A percentile compares a stretch with the other conserved stretches of the same genome.
Evolutionary conservation across 345 rosid species (phyloP).

Genomic region (Physaria fendleri): DNA sequence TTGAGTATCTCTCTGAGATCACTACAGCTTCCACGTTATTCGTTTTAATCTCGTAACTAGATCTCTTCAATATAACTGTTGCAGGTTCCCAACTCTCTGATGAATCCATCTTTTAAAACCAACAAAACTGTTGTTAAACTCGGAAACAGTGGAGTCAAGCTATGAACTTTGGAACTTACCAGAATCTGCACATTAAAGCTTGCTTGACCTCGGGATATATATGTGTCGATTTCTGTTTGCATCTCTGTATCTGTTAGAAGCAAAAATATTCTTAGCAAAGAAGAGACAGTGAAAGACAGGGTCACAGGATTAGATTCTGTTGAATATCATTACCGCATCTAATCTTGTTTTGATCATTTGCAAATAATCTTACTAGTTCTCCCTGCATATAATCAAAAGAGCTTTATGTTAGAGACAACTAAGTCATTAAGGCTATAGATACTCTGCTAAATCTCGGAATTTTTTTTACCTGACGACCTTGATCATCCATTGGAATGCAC

Average conservation of each 20-base stretch:
- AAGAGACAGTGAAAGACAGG: neutral
- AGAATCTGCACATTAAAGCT: constrained; percentile 54
- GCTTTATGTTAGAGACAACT: neutral
- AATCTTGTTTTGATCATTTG: constrained; percentile 87
- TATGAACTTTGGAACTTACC: constrained; percentile 38
- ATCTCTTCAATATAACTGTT: constrained; percentile 42
- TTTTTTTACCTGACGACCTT: constrained; percentile 71
- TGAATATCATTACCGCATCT: constrained; percentile 72
- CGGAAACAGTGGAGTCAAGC: neutral
- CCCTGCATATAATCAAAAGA: constrained; percentile 46
- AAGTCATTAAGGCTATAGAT: neutral
- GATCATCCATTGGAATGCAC: constrained; percentile 99
- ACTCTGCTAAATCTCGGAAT: neutral
- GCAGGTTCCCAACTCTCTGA: constrained; percentile 72
- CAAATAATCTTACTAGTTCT: constrained; percentile 79
- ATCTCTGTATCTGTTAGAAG: constrained; percentile 57
- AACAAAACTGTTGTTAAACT: neutral
- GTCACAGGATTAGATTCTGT: neutral
- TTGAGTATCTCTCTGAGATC: constrained; percentile 57
- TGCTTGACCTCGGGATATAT: constrained; percentile 66
- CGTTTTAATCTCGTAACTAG: constrained; percentile 63
- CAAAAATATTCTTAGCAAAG: neutral
- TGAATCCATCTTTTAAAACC: constrained; percentile 48
- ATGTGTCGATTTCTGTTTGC: constrained; percentile 61
- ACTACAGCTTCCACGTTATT: constrained; percentile 36